Percentiles rank a stretch among this genome's conserved stretches.
phyloP scores from a whole-genome alignment of 2,329 filamentous ascomycete genomes.

The Microdochium nivale region DNA sequence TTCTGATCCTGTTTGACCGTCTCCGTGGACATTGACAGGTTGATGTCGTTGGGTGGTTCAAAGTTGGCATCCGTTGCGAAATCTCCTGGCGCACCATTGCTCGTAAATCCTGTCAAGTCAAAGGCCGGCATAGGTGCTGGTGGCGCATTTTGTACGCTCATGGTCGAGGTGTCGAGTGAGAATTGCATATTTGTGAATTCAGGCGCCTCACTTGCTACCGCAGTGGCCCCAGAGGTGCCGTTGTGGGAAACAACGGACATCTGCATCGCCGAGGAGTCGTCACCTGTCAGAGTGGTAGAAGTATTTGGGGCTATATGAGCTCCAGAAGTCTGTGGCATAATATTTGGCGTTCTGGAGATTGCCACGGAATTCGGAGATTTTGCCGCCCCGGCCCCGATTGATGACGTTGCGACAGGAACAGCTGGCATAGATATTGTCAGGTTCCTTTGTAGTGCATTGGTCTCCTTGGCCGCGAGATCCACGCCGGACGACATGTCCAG shows the following conservation, averaged over 20 bases:
- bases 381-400: slow-evolving; percentile 16
- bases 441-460: slow-evolving; percentile 17
- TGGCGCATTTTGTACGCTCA: slow-evolving; percentile 17
- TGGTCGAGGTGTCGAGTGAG: slow-evolving; percentile 35
- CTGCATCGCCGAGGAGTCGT: neutral
- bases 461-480: slow-evolving; percentile 15
- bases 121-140: slow-evolving; percentile 29
- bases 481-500: slow-evolving; percentile 29
- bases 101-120: slow-evolving; percentile 32
- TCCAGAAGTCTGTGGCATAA: neutral
- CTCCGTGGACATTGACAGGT: neutral
- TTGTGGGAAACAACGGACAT: neutral
- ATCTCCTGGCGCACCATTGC: neutral
- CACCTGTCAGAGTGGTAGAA: neutral
- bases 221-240: slow-evolving; percentile 9
- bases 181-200: slow-evolving; percentile 52
- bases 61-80: neutral
- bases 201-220: slow-evolving; percentile 7
- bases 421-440: slow-evolving; percentile 12
- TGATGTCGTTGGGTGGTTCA: neutral
- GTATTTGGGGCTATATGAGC: neutral
- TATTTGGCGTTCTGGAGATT: neutral
- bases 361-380: slow-evolving; percentile 14
- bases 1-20: slow-evolving; percentile 11
- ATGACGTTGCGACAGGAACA: slow-evolving; percentile 7